These are phyloP conservation scores for Ammopiptanthus mongolicus DNA, from an alignment of 306 rosid species.

Conservation along the genomic window DNA sequence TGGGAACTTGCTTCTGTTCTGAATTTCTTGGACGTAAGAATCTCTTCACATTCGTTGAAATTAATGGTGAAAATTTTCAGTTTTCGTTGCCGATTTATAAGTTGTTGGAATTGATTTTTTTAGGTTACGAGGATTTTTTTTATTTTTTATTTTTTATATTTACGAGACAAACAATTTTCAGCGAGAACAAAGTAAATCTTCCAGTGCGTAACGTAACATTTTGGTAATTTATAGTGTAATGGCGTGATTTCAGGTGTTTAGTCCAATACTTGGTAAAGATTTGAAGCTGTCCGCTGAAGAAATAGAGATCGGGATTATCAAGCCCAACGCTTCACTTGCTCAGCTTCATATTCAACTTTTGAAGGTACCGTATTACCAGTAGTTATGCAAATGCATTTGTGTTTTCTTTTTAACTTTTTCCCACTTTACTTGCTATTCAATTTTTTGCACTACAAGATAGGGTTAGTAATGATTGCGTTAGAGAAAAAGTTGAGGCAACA, in stretches of 20 bases:
- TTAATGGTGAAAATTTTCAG: not conserved
- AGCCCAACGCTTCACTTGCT: constrained; percentile 51
- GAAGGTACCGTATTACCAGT: constrained; percentile 45
- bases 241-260: constrained; percentile 52
- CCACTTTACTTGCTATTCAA: not conserved
- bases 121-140: not conserved
- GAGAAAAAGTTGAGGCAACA: no score
- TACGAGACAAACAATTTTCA: not conserved
- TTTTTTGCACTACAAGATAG: not conserved
- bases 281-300: constrained; percentile 65
- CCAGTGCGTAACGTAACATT: not conserved
- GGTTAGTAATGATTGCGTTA: not conserved
- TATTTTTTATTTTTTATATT: not conserved
- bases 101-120: not conserved
- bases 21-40: constrained; percentile 63
- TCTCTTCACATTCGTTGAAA: not conserved
- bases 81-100: not conserved
- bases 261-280: constrained; percentile 51
- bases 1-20: constrained; percentile 93
- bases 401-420: not conserved
- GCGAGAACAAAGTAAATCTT: not conserved
- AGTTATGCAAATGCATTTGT: not conserved
- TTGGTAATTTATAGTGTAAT: not conserved
- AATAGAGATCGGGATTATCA: constrained; percentile 65
- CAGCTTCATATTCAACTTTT: constrained; percentile 68